Evolutionary conservation across 495 filamentous ascomycete species (phyloP).

Genomic region (Penicillium egyptiacum): DNA sequence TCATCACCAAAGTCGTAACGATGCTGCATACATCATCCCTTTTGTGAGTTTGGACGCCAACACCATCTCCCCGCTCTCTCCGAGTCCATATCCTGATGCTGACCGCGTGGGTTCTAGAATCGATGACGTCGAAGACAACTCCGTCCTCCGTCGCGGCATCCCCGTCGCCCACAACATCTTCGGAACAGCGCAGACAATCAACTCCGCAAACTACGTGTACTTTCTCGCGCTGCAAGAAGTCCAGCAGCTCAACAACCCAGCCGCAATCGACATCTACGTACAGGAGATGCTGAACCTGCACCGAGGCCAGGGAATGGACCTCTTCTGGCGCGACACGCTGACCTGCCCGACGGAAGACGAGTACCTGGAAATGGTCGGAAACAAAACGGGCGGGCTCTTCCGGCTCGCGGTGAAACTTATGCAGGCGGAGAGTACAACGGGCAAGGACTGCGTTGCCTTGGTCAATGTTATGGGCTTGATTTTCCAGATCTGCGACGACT

Average conservation of each 20-base stretch:
- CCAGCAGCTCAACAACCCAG: slow-evolving; percentile 69
- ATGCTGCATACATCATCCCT: slow-evolving; percentile 95
- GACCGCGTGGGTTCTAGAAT: slow-evolving; percentile 47
- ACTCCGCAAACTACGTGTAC: slow-evolving; percentile 96
- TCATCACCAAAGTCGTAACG: slow-evolving; percentile 84
- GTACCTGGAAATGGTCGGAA: slow-evolving; percentile 97
- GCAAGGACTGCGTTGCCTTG: slow-evolving; percentile 72
- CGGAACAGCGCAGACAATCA: slow-evolving; percentile 94
- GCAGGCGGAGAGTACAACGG: slow-evolving; percentile 77
- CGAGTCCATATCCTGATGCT: neutral
- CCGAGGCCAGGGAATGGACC: slow-evolving; percentile 94
- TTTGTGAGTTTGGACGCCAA: slow-evolving; percentile 47
- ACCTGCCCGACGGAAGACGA: slow-evolving; percentile 94
- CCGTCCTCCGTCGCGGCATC: slow-evolving; percentile 77
- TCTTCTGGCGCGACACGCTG: slow-evolving; percentile 94
- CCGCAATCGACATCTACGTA: slow-evolving; percentile 72
- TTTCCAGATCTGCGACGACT: slow-evolving; percentile 97
- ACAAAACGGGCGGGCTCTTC: slow-evolving; percentile 97
- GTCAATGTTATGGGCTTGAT: slow-evolving; percentile 90
- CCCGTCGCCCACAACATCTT: slow-evolving; percentile 96
- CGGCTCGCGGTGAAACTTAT: slow-evolving; percentile 92
- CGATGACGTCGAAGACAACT: slow-evolving; percentile 89
- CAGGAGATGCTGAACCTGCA: slow-evolving; percentile 93
- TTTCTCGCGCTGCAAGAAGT: slow-evolving; percentile 85
- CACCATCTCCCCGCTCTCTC: neutral